These are phyloP conservation scores for Terfezia claveryi DNA, from an alignment of 495 filamentous ascomycete species.

Conservation along the genomic window DNA sequence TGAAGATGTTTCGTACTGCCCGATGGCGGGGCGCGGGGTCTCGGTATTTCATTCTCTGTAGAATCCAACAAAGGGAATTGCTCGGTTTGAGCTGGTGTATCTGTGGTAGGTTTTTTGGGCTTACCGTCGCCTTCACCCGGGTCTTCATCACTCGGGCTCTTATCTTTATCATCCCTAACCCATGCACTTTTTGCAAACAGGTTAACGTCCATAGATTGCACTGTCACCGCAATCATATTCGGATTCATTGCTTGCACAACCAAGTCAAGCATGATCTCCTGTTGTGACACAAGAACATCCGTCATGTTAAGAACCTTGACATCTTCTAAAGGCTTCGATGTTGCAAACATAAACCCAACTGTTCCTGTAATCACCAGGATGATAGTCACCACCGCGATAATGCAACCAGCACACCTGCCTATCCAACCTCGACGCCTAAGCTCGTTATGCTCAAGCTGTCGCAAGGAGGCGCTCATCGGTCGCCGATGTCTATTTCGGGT, in stretches of 20 bases:
- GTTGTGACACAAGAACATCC: slow-evolving; percentile 78
- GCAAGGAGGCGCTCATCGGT: slow-evolving; percentile 35
- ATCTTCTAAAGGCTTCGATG: slow-evolving; percentile 64
- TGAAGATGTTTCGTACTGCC: neutral
- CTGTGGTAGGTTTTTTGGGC: neutral
- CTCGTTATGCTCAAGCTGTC: slow-evolving; percentile 54
- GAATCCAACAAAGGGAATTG: neutral
- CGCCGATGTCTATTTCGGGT: slow-evolving; percentile 40
- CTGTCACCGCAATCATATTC: slow-evolving; percentile 65
- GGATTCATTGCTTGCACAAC: slow-evolving; percentile 76
- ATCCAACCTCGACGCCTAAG: slow-evolving; percentile 42
- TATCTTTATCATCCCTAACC: slow-evolving; percentile 50
- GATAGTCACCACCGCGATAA: slow-evolving; percentile 51
- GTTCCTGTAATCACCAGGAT: slow-evolving; percentile 56
- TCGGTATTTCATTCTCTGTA: neutral
- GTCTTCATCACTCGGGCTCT: slow-evolving; percentile 39
- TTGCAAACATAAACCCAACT: slow-evolving; percentile 68
- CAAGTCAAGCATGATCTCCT: slow-evolving; percentile 88
- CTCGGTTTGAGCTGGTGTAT: neutral
- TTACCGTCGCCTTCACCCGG: slow-evolving; percentile 19
- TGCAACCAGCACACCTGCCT: slow-evolving; percentile 55
- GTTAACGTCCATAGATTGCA: slow-evolving; percentile 67
- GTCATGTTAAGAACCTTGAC: slow-evolving; percentile 55
- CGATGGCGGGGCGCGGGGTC: neutral
- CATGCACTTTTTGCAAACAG: slow-evolving; percentile 84